These are phyloP conservation scores for Sporothrix pseudoabietina DNA, from an alignment of 2,329 filamentous ascomycete genomes.

Conservation along the genomic window DNA sequence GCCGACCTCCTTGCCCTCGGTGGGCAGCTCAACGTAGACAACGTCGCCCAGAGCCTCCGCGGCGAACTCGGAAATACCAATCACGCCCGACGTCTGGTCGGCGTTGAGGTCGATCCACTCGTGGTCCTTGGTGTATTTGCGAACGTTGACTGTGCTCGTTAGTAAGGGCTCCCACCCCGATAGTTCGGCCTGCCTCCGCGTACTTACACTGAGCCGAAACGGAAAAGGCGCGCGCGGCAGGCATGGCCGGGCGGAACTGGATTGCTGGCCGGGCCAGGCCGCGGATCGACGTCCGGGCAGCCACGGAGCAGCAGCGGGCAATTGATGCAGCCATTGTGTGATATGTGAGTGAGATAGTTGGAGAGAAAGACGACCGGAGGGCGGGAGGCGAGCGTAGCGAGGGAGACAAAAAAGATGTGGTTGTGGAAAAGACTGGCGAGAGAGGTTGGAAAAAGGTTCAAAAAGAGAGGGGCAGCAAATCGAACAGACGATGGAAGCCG, in stretches of 20 bases:
- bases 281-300: conserved; percentile 49
- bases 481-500: neutral
- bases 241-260: conserved; percentile 44
- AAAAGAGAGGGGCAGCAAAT: conserved; percentile 18
- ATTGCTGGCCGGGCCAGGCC: conserved; percentile 41
- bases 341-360: neutral
- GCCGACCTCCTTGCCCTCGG: conserved; percentile 65
- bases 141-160: conserved; percentile 57
- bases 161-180: conserved; percentile 32
- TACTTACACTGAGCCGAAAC: conserved; percentile 47
- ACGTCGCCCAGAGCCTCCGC: conserved; percentile 92
- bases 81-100: conserved; percentile 77
- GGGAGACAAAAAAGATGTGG: neutral
- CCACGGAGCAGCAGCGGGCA: conserved; percentile 55
- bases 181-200: neutral
- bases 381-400: neutral
- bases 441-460: neutral
- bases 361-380: neutral
- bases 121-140: conserved; percentile 95
- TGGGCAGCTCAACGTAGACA: conserved; percentile 93
- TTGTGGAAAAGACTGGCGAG: neutral
- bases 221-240: conserved; percentile 51
- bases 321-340: conserved; percentile 61
- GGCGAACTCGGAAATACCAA: conserved; percentile 89
- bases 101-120: conserved; percentile 93